Percentiles rank a stretch among this genome's conserved stretches.
Evolutionary conservation across 108 stramenopile species (phyloP).

Genomic region (Skeletonema potamos): DNA sequence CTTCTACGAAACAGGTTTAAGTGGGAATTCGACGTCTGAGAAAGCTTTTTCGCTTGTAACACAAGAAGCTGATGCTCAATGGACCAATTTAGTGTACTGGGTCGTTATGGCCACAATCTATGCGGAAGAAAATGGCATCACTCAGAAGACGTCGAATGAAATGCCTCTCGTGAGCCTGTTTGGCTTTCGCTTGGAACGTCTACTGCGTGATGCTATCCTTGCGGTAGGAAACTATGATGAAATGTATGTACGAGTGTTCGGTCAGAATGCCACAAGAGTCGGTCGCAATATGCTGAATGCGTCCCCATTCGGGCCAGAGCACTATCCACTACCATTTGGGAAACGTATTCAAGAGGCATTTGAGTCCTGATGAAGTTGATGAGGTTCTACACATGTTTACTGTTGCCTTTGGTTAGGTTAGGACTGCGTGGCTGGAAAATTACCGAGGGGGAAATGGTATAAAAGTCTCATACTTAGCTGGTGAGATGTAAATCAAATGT

Average conservation of each 20-base stretch:
- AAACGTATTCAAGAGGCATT: too few relatives aligned
- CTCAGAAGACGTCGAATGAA: neutral
- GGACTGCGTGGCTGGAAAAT: too few relatives aligned
- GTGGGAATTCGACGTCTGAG: too few relatives aligned
- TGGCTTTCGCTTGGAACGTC: neutral
- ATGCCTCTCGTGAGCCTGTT: conserved; percentile 31
- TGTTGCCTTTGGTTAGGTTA: too few relatives aligned
- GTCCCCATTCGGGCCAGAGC: neutral
- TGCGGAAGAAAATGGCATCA: conserved; percentile 49
- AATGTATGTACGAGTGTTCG: conserved; percentile 18
- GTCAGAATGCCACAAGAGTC: conserved; percentile 15
- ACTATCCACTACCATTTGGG: neutral
- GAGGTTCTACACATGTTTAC: too few relatives aligned
- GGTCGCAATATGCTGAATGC: conserved; percentile 36
- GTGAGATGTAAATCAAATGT: too few relatives aligned
- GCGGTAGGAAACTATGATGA: conserved; percentile 36
- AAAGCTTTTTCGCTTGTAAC: conserved; percentile 39
- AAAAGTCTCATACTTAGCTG: too few relatives aligned
- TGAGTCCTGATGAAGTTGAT: too few relatives aligned
- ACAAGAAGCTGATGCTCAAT: conserved; percentile 27
- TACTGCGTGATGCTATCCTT: conserved; percentile 7
- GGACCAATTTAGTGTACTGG: conserved; percentile 51
- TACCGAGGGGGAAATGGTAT: too few relatives aligned
- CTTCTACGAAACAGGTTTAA: too few relatives aligned
- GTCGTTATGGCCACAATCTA: conserved; percentile 26